Evolutionary conservation across 1,139 yeast genomes (phyloP).

Genomic region (Lodderomyces pseudojiufengensis): DNA sequence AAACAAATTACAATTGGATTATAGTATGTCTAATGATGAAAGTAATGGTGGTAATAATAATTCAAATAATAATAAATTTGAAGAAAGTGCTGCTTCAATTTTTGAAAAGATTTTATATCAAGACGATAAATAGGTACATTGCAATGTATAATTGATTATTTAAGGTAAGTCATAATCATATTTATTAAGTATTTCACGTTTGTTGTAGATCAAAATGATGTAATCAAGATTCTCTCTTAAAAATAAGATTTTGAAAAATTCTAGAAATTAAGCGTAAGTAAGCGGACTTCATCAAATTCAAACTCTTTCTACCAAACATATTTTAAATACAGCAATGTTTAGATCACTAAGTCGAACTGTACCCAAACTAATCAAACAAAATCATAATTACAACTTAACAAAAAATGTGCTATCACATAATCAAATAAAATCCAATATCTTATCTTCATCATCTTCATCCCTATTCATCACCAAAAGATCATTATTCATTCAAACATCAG

Average conservation of each 20-base stretch:
- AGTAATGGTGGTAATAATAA: constrained; percentile 30
- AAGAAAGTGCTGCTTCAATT: constrained; percentile 51
- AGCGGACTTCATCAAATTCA: too few species aligned
- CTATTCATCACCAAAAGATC: constrained; percentile 1
- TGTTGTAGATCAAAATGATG: too few species aligned
- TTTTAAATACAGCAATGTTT: too few species aligned
- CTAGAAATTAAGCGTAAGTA: too few species aligned
- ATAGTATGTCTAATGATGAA: constrained; percentile 48
- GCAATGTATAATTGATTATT: background rate
- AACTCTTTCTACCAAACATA: too few species aligned
- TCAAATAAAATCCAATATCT: background rate
- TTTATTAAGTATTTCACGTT: background rate
- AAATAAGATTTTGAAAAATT: too few species aligned
- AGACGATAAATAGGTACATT: constrained; percentile 1
- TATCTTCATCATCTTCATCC: background rate
- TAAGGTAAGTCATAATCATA: background rate
- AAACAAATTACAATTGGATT: constrained; percentile 85
- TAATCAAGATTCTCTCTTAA: too few species aligned
- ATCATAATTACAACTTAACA: background rate
- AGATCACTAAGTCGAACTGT: background rate
- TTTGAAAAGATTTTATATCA: constrained; percentile 49
- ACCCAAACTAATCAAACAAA: background rate
- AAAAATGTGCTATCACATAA: background rate
- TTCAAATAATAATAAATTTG: constrained; percentile 36
- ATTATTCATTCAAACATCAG: constrained; percentile 38